phyloP scores from a whole-genome alignment of 495 filamentous ascomycete species.

The Annulohypoxylon nitens region DNA sequence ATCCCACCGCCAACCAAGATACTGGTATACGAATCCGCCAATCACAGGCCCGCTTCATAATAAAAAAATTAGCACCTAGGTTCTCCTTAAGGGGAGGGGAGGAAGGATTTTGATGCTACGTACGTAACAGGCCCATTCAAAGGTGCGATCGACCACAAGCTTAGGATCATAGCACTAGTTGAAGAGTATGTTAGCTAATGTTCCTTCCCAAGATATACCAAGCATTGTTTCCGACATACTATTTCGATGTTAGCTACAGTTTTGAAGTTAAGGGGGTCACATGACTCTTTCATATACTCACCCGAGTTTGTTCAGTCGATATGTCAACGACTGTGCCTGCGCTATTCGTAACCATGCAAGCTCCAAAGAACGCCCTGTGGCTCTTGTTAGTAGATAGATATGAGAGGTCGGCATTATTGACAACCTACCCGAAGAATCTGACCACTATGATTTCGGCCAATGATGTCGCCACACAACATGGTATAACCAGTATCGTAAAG shows the following conservation, averaged over 20 bases:
- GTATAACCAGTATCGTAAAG: slow-evolving; percentile 77
- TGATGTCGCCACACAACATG: slow-evolving; percentile 75
- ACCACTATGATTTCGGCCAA: slow-evolving; percentile 74
- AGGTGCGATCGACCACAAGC: slow-evolving; percentile 81
- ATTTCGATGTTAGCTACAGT: neutral
- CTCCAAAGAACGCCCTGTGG: slow-evolving; percentile 75
- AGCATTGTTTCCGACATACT: neutral
- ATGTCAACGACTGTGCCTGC: slow-evolving; percentile 89
- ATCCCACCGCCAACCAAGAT: slow-evolving; percentile 89
- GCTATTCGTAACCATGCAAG: slow-evolving; percentile 82
- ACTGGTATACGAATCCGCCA: slow-evolving; percentile 81
- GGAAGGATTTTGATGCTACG: neutral
- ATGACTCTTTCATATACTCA: neutral
- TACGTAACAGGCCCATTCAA: slow-evolving; percentile 75
- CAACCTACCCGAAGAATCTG: slow-evolving; percentile 75
- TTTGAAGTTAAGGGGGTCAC: neutral
- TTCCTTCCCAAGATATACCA: neutral
- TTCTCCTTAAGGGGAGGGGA: neutral
- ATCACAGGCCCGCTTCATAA: slow-evolving; percentile 68
- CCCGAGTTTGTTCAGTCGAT: slow-evolving; percentile 72
- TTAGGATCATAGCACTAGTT: slow-evolving; percentile 71
- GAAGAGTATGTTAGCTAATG: neutral
- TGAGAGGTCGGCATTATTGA: neutral
- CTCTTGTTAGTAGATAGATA: slow-evolving; percentile 25
- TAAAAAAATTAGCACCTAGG: neutral